A percentile compares a stretch with the other conserved stretches of the same genome.
Conservation (phyloP, 2,329 filamentous ascomycete genomes). For the Zarea fungicola region DNA sequence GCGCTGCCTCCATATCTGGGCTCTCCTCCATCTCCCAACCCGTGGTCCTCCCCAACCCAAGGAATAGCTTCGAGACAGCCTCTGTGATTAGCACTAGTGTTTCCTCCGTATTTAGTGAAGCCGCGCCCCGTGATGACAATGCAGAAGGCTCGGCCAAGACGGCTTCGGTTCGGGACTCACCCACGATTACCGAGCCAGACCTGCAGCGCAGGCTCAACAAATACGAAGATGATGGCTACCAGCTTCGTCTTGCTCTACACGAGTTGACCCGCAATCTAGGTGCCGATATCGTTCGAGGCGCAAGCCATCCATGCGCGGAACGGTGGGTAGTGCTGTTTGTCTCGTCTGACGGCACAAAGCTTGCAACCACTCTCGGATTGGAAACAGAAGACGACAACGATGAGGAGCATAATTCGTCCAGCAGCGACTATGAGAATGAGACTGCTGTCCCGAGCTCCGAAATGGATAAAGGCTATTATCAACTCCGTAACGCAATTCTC, state of each 20-base stretch:
- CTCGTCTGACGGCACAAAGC: slow-evolving; percentile 62
- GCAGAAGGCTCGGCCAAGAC: slow-evolving; percentile 50
- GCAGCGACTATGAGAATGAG: slow-evolving; percentile 56
- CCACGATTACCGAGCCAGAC: slow-evolving; percentile 41
- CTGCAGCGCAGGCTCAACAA: slow-evolving; percentile 41
- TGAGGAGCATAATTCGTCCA: slow-evolving; percentile 49
- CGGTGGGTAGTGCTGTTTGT: slow-evolving; percentile 80
- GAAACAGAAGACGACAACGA: slow-evolving; percentile 62
- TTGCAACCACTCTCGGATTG: slow-evolving; percentile 69
- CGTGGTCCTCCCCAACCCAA: slow-evolving; percentile 55
- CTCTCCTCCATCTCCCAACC: slow-evolving; percentile 63
- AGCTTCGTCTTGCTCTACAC: slow-evolving; percentile 61
- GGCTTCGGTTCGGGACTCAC: slow-evolving; percentile 51
- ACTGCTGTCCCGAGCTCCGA: slow-evolving; percentile 57
- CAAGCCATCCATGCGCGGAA: slow-evolving; percentile 74
- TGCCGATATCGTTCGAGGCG: slow-evolving; percentile 57
- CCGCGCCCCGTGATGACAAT: slow-evolving; percentile 58
- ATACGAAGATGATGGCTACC: slow-evolving; percentile 61
- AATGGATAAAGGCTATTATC: slow-evolving; percentile 73
- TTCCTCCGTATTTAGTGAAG: slow-evolving; percentile 67
- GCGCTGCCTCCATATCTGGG: slow-evolving; percentile 61
- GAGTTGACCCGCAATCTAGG: slow-evolving; percentile 66
- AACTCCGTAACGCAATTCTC: slow-evolving; percentile 72
- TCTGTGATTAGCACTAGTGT: slow-evolving; percentile 69
- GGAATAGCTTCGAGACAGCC: slow-evolving; percentile 57